phyloP scores from a whole-genome alignment of 2,329 filamentous ascomycete genomes.

The Mycosphaerella sp. region DNA sequence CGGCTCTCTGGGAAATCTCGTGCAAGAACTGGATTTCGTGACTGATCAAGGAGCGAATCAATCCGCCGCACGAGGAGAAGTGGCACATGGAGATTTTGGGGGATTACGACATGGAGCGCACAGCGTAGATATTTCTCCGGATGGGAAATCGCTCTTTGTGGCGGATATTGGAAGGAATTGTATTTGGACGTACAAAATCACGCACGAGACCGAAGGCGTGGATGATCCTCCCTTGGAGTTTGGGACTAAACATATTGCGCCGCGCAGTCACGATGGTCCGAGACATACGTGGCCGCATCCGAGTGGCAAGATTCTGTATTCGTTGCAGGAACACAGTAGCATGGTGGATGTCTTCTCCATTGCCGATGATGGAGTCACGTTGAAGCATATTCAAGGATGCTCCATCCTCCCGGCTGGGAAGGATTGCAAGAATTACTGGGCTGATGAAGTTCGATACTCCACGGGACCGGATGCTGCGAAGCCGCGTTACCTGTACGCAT shows the following conservation, averaged over 20 bases:
- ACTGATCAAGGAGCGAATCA: conserved; percentile 26
- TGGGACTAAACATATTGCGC: conserved; percentile 28
- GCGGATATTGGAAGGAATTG: conserved; percentile 35
- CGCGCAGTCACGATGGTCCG: conserved; percentile 31
- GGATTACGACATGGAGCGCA: conserved; percentile 33
- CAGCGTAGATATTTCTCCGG: conserved; percentile 29
- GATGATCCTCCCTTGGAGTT: conserved; percentile 24
- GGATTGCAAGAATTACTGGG: conserved; percentile 32
- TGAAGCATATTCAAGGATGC: conserved; percentile 27
- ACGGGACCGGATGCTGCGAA: conserved; percentile 22
- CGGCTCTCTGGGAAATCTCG: conserved; percentile 28
- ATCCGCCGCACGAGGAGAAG: conserved; percentile 24
- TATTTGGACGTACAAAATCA: conserved; percentile 32
- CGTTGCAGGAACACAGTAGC: conserved; percentile 34
- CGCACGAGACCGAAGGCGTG: conserved; percentile 14
- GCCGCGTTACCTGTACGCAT: conserved; percentile 32
- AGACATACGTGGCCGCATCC: conserved; percentile 34
- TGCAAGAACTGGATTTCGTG: conserved; percentile 32
- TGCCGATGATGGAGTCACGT: conserved; percentile 24
- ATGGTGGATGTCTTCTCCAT: conserved; percentile 33
- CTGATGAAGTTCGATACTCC: conserved; percentile 33
- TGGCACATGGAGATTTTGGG: conserved; percentile 33
- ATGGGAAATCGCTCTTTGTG: conserved; percentile 29
- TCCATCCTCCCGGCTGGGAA: conserved; percentile 31
- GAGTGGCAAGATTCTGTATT: conserved; percentile 31